Conservation (phyloP, 768 basidiomycete genomes). For the Melanogaster broomeanus region DNA sequence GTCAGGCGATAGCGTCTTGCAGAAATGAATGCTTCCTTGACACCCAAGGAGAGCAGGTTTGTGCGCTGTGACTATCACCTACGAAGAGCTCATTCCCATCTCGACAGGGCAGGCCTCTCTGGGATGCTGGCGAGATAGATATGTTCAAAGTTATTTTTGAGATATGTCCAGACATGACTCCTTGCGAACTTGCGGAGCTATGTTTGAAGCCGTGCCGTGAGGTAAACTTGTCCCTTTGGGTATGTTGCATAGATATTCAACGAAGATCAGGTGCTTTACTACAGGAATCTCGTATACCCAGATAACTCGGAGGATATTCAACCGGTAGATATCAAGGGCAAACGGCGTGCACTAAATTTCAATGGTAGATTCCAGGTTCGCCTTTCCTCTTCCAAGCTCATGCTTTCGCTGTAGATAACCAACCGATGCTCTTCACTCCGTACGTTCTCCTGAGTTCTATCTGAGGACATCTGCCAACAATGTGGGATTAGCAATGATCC, state of each 20-base stretch:
- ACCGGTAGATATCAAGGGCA: constrained; percentile 2
- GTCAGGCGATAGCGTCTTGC: constrained; percentile 22
- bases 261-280: constrained; percentile 22
- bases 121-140: constrained; percentile 42
- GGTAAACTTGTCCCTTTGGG: constrained; percentile 32
- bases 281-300: constrained; percentile 14
- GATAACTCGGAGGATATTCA: not conserved
- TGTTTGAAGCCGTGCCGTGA: constrained; percentile 62
- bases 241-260: constrained; percentile 1
- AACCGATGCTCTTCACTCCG: constrained; percentile 21
- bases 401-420: constrained; percentile 13
- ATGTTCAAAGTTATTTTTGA: constrained; percentile 41
- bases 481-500: constrained; percentile 42
- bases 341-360: constrained; percentile 14
- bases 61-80: not conserved
- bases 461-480: not conserved
- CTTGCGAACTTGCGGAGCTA: constrained; percentile 58
- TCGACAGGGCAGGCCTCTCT: constrained; percentile 29
- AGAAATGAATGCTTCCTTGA: constrained; percentile 29
- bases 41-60: constrained; percentile 12
- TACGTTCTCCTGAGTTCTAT: constrained; percentile 12
- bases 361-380: constrained; percentile 14
- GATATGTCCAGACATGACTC: constrained; percentile 43
- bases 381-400: constrained; percentile 6
- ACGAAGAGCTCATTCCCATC: not conserved